Conservation (phyloP, 106 monocot species). For the Allium fistulosum region DNA sequence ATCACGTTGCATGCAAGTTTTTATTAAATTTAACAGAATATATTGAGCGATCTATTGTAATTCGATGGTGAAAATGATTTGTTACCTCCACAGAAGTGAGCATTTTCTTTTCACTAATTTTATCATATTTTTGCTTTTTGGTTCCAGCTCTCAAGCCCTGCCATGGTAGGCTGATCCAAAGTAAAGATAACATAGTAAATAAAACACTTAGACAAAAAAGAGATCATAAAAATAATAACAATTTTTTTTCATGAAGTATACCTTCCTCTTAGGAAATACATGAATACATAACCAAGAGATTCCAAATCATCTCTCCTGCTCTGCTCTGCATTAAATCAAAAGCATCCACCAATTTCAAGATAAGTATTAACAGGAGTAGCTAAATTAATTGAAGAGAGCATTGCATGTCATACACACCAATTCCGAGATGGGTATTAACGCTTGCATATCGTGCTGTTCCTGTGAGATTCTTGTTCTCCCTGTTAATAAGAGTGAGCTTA, state of each 20-base stretch:
- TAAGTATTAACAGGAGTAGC: neutral
- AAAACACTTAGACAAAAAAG: too few relatives aligned
- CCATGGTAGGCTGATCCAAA: neutral
- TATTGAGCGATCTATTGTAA: neutral
- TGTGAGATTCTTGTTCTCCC: conserved; percentile 1
- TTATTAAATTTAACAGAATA: neutral
- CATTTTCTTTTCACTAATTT: neutral
- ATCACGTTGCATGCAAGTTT: neutral
- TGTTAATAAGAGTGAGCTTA: neutral
- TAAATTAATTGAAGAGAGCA: neutral
- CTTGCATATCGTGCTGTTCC: conserved; percentile 1
- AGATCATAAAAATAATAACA: too few relatives aligned
- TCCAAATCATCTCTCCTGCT: neutral
- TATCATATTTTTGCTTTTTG: conserved; percentile 1
- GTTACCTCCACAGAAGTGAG: neutral
- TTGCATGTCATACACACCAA: neutral
- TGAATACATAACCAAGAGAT: neutral
- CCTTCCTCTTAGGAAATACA: conserved; percentile 1
- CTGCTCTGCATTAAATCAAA: neutral
- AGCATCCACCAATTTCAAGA: neutral
- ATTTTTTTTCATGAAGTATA: neutral
- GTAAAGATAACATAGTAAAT: neutral
- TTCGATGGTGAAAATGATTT: neutral
- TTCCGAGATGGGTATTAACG: neutral
- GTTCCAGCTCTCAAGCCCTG: neutral